Conservation (phyloP, 2,329 filamentous ascomycete species). For the Colletotrichum shisoi region DNA sequence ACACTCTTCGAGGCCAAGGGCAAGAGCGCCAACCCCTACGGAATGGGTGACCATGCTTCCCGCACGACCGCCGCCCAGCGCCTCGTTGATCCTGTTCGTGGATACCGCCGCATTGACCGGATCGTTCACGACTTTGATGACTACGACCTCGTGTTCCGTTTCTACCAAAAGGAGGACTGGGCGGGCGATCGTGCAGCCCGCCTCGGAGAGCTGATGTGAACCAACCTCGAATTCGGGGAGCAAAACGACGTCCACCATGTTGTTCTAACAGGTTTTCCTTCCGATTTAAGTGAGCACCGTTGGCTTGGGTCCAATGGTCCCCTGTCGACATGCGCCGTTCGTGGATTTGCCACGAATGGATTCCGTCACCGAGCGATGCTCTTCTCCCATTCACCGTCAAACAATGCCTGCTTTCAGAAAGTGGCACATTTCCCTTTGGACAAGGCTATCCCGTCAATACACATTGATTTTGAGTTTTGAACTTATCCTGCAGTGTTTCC, state of each 20-base stretch:
- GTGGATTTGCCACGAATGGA: background rate
- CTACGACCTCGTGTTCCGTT: constrained; percentile 95
- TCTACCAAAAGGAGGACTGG: constrained; percentile 91
- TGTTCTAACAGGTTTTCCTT: background rate
- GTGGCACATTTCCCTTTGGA: background rate
- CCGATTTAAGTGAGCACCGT: background rate
- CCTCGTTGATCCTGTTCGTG: constrained; percentile 78
- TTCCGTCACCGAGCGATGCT: background rate
- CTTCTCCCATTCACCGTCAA: background rate
- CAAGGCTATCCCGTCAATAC: constrained; percentile 1
- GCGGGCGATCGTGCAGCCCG: constrained; percentile 60
- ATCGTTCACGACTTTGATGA: constrained; percentile 98
- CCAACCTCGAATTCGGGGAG: background rate
- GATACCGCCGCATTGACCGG: constrained; percentile 88
- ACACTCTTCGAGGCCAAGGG: constrained; percentile 93
- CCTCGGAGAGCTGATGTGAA: constrained; percentile 61
- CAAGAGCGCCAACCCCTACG: constrained; percentile 54
- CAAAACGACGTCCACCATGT: background rate
- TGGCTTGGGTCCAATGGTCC: background rate
- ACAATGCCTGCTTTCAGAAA: background rate
- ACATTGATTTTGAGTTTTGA: constrained; percentile 25
- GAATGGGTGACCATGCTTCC: constrained; percentile 53
- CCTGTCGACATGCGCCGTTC: constrained; percentile 4
- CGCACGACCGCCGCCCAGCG: constrained; percentile 54
- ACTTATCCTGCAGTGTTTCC: background rate